Evolutionary conservation across 2,329 filamentous ascomycete species (phyloP).

Genomic region (Pseudofabraea citricarpa): DNA sequence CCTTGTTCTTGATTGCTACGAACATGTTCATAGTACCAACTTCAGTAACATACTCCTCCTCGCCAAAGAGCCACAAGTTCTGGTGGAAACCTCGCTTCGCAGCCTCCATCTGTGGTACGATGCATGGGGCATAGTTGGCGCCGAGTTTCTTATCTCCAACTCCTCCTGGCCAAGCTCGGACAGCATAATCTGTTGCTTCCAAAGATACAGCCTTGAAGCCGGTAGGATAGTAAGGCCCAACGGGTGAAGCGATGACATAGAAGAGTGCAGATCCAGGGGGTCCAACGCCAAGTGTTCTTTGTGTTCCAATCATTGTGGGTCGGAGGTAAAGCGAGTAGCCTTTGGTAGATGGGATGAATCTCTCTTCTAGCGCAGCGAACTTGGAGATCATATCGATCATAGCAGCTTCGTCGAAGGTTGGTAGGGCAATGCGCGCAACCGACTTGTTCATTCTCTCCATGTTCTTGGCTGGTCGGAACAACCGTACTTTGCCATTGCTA

Average conservation of each 20-base stretch:
- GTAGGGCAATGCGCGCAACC: constrained; percentile 83
- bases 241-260: constrained; percentile 92
- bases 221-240: constrained; percentile 96
- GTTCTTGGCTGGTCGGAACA: constrained; percentile 95
- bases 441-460: constrained; percentile 94
- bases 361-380: constrained; percentile 74
- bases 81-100: constrained; percentile 92
- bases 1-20: constrained; percentile 75
- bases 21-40: constrained; percentile 99
- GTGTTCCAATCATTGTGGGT: constrained; percentile 95
- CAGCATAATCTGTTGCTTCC: constrained; percentile 93
- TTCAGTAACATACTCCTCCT: constrained; percentile 94
- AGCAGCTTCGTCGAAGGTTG: constrained; percentile 70
- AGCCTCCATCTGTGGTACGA: constrained; percentile 91
- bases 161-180: constrained; percentile 95
- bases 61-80: constrained; percentile 95
- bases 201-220: constrained; percentile 96
- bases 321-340: constrained; percentile 96
- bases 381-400: constrained; percentile 78
- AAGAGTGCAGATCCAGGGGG: constrained; percentile 89
- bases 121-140: constrained; percentile 98
- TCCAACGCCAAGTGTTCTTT: constrained; percentile 86
- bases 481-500: constrained; percentile 67
- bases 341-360: constrained; percentile 81
- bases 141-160: constrained; percentile 98